These are phyloP conservation scores for Fusarium ambrosium DNA, from an alignment of 2,329 filamentous ascomycete genomes.

Conservation along the genomic window DNA sequence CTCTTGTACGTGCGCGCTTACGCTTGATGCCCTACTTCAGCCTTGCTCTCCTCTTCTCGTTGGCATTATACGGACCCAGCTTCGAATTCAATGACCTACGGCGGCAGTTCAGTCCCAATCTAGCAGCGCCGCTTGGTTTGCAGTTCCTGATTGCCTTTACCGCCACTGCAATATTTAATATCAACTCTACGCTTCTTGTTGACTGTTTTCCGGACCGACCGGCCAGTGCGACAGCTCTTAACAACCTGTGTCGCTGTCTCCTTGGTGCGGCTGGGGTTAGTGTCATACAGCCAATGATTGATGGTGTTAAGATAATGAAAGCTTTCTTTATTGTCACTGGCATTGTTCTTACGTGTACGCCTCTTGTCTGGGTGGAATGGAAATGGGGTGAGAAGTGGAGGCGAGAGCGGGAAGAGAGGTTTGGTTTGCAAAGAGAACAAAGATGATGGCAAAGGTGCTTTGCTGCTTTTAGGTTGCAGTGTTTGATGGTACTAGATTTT, in stretches of 20 bases:
- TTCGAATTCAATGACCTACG: constrained; percentile 30
- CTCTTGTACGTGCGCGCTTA: constrained; percentile 58
- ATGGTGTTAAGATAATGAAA: constrained; percentile 4
- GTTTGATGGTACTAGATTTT: too few relatives aligned
- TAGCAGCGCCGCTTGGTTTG: constrained; percentile 46
- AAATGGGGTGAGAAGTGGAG: constrained; percentile 3
- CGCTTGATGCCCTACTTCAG: constrained; percentile 57
- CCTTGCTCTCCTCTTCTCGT: constrained; percentile 52
- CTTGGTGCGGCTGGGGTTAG: constrained; percentile 48
- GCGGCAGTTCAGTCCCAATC: constrained; percentile 17
- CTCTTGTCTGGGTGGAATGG: constrained; percentile 13
- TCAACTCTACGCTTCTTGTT: constrained; percentile 51
- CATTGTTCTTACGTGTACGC: neutral
- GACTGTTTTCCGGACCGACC: constrained; percentile 50
- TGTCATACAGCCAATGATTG: constrained; percentile 26
- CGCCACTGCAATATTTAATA: constrained; percentile 54
- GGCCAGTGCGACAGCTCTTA: constrained; percentile 51
- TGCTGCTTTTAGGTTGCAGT: neutral
- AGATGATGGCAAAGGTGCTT: neutral
- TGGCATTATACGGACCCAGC: constrained; percentile 52
- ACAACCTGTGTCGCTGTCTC: constrained; percentile 51
- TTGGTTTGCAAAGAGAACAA: neutral
- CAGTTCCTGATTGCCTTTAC: constrained; percentile 54
- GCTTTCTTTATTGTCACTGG: constrained; percentile 12
- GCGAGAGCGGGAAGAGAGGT: neutral